These are phyloP conservation scores for Geotrichum reessii DNA, from an alignment of 1,139 yeast species.

Conservation along the genomic window DNA sequence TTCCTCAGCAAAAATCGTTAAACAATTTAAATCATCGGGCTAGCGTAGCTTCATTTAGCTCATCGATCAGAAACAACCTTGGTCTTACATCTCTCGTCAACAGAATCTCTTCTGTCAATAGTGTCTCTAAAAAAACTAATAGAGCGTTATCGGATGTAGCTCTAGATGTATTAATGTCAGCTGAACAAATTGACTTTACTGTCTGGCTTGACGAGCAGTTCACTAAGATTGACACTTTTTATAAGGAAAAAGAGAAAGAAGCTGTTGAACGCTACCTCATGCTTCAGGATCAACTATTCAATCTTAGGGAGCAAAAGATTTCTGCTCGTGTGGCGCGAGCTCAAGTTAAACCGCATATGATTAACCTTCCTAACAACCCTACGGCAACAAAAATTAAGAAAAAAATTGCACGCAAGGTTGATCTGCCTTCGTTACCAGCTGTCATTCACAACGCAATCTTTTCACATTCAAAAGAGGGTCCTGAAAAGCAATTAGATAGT, in stretches of 20 bases:
- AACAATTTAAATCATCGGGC: conserved; percentile 6
- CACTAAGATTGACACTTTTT: conserved; percentile 56
- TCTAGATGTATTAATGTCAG: conserved; percentile 22
- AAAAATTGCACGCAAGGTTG: conserved; percentile 26
- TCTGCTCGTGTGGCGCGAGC: conserved; percentile 10
- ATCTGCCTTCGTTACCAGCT: conserved; percentile 34
- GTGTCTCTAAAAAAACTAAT: conserved; percentile 2
- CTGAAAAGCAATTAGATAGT: background rate
- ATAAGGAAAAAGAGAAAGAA: conserved; percentile 53
- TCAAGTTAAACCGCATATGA: conserved; percentile 19
- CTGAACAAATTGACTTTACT: conserved; percentile 43
- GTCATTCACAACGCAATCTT: conserved; percentile 10
- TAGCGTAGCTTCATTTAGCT: conserved; percentile 6
- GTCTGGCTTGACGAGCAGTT: conserved; percentile 60
- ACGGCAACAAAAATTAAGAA: conserved; percentile 24
- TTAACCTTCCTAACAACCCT: conserved; percentile 19
- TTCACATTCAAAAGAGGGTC: conserved; percentile 1
- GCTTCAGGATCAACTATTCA: conserved; percentile 63
- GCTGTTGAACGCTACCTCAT: conserved; percentile 55
- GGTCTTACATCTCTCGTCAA: conserved; percentile 6
- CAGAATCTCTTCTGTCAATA: conserved; percentile 4
- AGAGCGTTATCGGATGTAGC: conserved; percentile 9
- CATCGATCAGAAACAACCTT: conserved; percentile 1
- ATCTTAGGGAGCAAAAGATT: conserved; percentile 51
- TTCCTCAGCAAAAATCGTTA: background rate